A percentile compares a stretch with the other conserved stretches of the same genome.
Conservation (phyloP, 139 green algal genomes). For the Chlamydomonas incerta region DNA sequence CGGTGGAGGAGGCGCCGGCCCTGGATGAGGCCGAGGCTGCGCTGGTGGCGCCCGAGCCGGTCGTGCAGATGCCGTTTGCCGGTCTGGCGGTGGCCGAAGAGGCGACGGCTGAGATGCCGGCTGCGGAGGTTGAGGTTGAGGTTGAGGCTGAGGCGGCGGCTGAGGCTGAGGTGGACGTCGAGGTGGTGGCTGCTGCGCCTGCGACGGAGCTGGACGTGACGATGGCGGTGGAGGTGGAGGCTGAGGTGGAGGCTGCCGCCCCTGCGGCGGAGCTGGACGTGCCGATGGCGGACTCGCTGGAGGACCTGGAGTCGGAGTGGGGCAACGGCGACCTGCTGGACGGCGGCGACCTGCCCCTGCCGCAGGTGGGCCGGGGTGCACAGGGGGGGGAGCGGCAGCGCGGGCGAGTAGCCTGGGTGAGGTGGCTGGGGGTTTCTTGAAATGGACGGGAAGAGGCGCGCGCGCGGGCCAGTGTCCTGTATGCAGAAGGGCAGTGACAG, state of each 20-base stretch:
- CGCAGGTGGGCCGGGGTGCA: background rate
- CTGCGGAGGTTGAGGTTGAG: background rate
- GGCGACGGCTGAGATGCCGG: background rate
- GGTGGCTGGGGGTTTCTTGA: no score
- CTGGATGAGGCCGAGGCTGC: background rate
- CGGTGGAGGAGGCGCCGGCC: background rate
- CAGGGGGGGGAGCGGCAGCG: no score
- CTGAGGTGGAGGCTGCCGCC: background rate
- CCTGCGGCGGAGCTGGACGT: background rate
- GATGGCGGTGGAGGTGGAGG: background rate
- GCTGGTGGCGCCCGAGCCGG: no score
- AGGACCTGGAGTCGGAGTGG: slow-evolving; percentile 15
- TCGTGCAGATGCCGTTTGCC: no score
- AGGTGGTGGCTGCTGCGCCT: background rate
- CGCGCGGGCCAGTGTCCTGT: no score
- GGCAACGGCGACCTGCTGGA: slow-evolving; percentile 8
- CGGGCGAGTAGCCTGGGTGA: background rate
- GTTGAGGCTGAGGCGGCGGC: no score
- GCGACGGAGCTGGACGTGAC: background rate
- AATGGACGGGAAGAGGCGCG: no score
- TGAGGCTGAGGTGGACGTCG: no score
- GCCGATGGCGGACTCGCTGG: slow-evolving; percentile 25
- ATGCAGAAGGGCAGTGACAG: no score
- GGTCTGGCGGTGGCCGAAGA: no score
- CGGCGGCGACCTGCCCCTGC: background rate